Evolutionary conservation across 257 asterid genomes (phyloP), one percentile per base, ranked within the genome.

Genomic region (Solanum neorickii): DNA sequence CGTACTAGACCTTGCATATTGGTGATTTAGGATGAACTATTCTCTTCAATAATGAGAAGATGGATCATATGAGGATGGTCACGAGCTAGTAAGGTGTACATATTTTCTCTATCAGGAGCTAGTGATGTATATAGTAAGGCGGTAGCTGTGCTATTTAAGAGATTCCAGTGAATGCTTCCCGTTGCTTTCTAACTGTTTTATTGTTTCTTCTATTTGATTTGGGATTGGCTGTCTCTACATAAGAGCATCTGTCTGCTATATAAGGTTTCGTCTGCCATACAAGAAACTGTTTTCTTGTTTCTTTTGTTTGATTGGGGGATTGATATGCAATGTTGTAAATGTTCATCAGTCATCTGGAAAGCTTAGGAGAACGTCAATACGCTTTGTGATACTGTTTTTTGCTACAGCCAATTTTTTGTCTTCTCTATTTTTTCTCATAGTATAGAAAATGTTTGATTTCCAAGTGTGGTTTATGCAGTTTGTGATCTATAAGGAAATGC

Each of bases 401-500:
- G 69, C 66, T 47, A 29, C 29, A 16, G 33, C 29, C 74, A 86
- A 49, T 86, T 72, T 13, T n/a, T 52, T 33, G 12, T 25, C 83
- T 56, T 86, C 12, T n/a, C 60, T 87, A 86, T 74, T 20, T 65
- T 68, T 21, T 82, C 82, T 83, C 56, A 82, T 84, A 77, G 35
- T 60, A 56, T 77, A 82, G 46, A 66, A 49, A 78, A 65, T 29
- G 47, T 29, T 80, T 69, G 82, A 52, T 73, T 77, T 29, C 87
- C 74, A 60, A 83, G 72, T 21, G 33, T 78, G 86, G 82, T 66
- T 90, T 77, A 25, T 87, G 92, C 98, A 97, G 99, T 94, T 92
- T 75, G 86, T 90, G 70, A 94, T 97, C 78, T 97, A 97, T 90
- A 93, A 95, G 90, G 99, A 94, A 90, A 93, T 97, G 84, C 94